A percentile compares a stretch with the other conserved stretches of the same genome.
Conservation (phyloP, 371 early-diverging fungal genomes). For the Dinochytrium kinnereticum region DNA sequence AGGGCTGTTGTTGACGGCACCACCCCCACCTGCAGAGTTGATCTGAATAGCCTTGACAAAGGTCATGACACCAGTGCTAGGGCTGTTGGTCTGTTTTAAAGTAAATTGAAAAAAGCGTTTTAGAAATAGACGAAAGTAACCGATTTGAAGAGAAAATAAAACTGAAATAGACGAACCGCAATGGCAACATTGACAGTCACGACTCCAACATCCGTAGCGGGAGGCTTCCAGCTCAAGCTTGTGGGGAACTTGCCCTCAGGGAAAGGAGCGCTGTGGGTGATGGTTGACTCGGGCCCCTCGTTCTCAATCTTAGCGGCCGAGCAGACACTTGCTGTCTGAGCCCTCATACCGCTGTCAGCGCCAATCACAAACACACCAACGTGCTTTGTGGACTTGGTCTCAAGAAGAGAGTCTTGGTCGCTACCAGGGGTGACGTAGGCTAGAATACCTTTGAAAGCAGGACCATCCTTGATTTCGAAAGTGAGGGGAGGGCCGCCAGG, state of each 20-base stretch:
- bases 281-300: constrained; percentile 27
- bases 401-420: constrained; percentile 14
- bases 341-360: constrained; percentile 28
- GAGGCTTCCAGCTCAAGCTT: constrained; percentile 11
- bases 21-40: not conserved
- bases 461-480: constrained; percentile 15
- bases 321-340: constrained; percentile 27
- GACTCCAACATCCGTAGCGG: constrained; percentile 1
- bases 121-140: not conserved
- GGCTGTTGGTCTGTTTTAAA: not conserved
- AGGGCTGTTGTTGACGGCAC: too few relatives aligned
- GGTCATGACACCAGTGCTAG: constrained; percentile 1
- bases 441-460: constrained; percentile 22
- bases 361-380: constrained; percentile 30
- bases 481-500: constrained; percentile 15
- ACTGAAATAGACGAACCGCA: not conserved
- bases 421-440: constrained; percentile 33
- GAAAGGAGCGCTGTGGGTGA: constrained; percentile 28
- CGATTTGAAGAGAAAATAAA: not conserved
- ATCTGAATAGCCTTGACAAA: constrained; percentile 5
- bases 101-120: not conserved
- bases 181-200: constrained; percentile 28
- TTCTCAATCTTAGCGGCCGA: constrained; percentile 21
- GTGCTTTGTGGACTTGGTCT: constrained; percentile 20
- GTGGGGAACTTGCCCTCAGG: constrained; percentile 13